Base-by-base conservation (phyloP, 1,139 yeast species). In the Debaryomyces sp. region DNA sequence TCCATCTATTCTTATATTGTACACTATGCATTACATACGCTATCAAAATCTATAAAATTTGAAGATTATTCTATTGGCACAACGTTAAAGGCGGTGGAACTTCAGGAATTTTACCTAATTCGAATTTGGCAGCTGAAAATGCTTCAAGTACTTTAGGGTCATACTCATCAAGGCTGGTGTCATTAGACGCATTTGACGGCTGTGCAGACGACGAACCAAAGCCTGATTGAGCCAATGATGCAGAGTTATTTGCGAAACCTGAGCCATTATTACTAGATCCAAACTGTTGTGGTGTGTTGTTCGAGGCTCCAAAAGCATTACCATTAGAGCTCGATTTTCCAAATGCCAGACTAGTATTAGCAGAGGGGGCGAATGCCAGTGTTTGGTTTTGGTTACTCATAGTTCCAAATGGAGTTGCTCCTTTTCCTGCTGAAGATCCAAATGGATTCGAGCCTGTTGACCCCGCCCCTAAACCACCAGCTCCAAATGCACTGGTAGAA, bases 21-120 rank as follows among this genome's bases (percentile, higher is more conserved):
- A 36, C 27, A 22, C 12, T 6, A n/a, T 22, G 13, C 13, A 36
- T n/a, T 36, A 36, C 29, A 24, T n/a, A 37, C 9, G 36, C 13
- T 41, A 27, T 13, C 17, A 35, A 18, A 18, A 6, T 35, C 38
- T 35, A 35, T 22, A 35, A 15, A 32, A 7, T 7, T 38, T 18
- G 29, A 6, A 12, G 15, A 13, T 8, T 27, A 29, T 8, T 7
- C 13, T 35, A 35, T 43, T 39, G 43, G 46, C 54, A 50, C 30
- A 52, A 40, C 6, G 43, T 73, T 12, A 79, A 43, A 1, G 97
- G 96, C 1, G 97, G 97, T 1, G 91, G 83, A 1, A 81, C 59
- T 52, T 89, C 97, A 0, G 97, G 97, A 1, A 91, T 81, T 23
- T 68, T 66, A 0, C 96, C 96, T 23, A 89, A 64, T 13, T 66